Evolutionary conservation across 495 filamentous ascomycete genomes (phyloP).

Genomic region (Lepidopterella palustris): DNA sequence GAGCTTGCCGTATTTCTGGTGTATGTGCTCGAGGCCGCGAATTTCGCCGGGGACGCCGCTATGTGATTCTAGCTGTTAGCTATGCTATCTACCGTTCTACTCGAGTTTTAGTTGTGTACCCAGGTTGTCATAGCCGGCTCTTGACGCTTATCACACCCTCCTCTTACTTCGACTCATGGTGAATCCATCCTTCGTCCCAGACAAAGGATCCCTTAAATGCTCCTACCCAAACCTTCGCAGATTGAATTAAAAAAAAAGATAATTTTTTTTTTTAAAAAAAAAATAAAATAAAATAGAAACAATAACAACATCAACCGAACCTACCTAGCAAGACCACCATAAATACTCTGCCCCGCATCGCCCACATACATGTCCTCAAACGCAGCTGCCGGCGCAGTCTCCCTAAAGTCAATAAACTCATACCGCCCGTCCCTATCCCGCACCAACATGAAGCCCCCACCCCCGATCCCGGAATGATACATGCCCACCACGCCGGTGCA

Average conservation of each 20-base stretch:
- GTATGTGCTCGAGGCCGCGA: conserved; percentile 67
- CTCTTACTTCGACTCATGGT: neutral
- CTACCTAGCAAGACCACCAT: conserved; percentile 61
- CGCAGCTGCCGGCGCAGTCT: conserved; percentile 73
- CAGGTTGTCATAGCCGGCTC: too few species aligned
- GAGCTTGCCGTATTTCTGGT: conserved; percentile 63
- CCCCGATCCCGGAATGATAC: conserved; percentile 68
- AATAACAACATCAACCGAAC: neutral
- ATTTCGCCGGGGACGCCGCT: conserved; percentile 81
- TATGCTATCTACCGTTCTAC: too few species aligned
- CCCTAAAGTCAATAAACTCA: conserved; percentile 78
- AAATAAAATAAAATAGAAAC: neutral
- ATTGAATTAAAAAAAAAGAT: too few species aligned
- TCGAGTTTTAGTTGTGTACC: too few species aligned
- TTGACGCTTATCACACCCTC: too few species aligned
- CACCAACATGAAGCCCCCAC: conserved; percentile 83
- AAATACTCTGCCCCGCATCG: conserved; percentile 35
- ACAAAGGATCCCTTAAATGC: neutral
- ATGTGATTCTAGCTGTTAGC: conserved; percentile 1
- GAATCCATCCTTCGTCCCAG: neutral
- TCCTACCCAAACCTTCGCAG: too few species aligned
- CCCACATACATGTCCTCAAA: conserved; percentile 71
- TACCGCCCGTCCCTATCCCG: conserved; percentile 56
- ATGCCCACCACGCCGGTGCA: conserved; percentile 48
- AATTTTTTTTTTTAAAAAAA: too few species aligned